A percentile compares a stretch with the other conserved stretches of the same genome.
phyloP scores from a whole-genome alignment of 495 filamentous ascomycete genomes.

The Annulohypoxylon bovei region DNA sequence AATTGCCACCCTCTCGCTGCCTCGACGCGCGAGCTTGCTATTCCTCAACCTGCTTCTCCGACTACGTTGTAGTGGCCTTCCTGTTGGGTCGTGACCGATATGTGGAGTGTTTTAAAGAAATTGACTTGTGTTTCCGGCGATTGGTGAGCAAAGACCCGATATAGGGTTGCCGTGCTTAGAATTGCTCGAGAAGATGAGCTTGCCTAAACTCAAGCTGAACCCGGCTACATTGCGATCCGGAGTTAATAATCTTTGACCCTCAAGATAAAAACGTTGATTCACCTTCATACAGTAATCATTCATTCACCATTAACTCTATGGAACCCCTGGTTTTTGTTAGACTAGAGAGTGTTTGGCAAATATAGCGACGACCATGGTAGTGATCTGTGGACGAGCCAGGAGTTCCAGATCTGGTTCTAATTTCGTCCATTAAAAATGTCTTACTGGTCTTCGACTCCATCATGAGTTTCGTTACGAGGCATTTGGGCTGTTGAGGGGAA shows the following conservation, averaged over 20 bases:
- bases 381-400: conserved; percentile 12
- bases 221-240: conserved; percentile 36
- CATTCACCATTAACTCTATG: conserved; percentile 10
- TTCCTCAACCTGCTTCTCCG: conserved; percentile 21
- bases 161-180: conserved; percentile 31
- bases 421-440: background rate
- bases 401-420: conserved; percentile 3
- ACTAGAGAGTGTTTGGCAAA: conserved; percentile 20
- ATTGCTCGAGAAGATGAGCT: conserved; percentile 25
- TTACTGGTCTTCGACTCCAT: conserved; percentile 4
- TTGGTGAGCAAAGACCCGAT: conserved; percentile 38
- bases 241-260: conserved; percentile 36
- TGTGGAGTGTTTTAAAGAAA: conserved; percentile 42
- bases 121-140: conserved; percentile 30
- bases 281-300: conserved; percentile 37
- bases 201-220: conserved; percentile 39
- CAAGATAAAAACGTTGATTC: conserved; percentile 30
- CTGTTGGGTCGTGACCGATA: conserved; percentile 44
- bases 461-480: conserved; percentile 22
- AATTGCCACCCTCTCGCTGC: conserved; percentile 37
- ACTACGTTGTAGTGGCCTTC: conserved; percentile 42
- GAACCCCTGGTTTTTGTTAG: conserved; percentile 20
- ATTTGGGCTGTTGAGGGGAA: conserved; percentile 24
- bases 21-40: conserved; percentile 25
- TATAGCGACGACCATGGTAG: conserved; percentile 7